Evolutionary conservation across 2,329 filamentous ascomycete species (phyloP).

Genomic region (Fusarium gaditjirri): DNA sequence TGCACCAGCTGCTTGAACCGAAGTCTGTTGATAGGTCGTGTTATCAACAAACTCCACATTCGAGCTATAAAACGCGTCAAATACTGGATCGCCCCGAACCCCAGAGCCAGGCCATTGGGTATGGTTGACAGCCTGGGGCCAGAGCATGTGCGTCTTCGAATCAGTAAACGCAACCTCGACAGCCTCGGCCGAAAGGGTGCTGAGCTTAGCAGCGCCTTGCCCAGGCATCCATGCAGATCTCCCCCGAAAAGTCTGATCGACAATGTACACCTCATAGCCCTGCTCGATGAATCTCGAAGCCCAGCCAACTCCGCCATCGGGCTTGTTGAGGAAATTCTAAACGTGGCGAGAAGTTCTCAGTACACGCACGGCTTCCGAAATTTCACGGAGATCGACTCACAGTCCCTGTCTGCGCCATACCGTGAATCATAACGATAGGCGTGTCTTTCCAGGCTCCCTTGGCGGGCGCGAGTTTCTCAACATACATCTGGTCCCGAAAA

Average conservation of each 20-base stretch:
- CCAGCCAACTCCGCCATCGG: constrained; percentile 39
- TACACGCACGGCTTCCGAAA: background rate
- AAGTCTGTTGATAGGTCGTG: constrained; percentile 29
- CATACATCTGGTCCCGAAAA: constrained; percentile 41
- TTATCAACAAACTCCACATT: constrained; percentile 41
- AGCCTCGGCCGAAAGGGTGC: constrained; percentile 28
- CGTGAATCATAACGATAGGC: constrained; percentile 40
- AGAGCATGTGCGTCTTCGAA: constrained; percentile 28
- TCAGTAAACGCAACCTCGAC: constrained; percentile 37
- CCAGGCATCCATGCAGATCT: constrained; percentile 35
- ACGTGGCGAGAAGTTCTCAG: background rate
- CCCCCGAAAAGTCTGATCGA: constrained; percentile 39
- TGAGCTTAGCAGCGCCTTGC: constrained; percentile 13
- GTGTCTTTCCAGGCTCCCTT: constrained; percentile 16
- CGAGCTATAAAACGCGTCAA: constrained; percentile 40
- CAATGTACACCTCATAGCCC: constrained; percentile 41
- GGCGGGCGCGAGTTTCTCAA: constrained; percentile 33
- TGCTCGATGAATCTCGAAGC: constrained; percentile 35
- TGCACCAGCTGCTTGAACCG: constrained; percentile 46
- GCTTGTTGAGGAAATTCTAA: constrained; percentile 42
- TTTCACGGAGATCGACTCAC: constrained; percentile 1
- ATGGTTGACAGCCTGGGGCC: constrained; percentile 38
- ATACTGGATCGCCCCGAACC: constrained; percentile 24
- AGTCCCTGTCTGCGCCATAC: constrained; percentile 38
- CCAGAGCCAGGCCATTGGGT: constrained; percentile 41